phyloP scores from a whole-genome alignment of 1,284 basidiomycete genomes.

The Sporisorium reilianum region DNA sequence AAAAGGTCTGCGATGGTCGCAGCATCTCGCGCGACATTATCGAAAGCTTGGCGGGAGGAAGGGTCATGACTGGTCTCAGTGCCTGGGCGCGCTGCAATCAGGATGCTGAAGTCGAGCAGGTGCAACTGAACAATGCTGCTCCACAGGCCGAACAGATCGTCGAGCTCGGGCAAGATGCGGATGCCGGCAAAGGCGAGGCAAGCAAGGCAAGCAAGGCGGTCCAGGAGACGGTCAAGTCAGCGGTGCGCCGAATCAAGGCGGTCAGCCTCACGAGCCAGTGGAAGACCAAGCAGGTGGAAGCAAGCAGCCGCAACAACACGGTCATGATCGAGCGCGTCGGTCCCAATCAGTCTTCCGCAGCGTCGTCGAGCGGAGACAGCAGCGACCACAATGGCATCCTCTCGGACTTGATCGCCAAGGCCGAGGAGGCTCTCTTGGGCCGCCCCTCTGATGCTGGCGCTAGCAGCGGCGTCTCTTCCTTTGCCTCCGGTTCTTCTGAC shows the following conservation, averaged over 20 bases:
- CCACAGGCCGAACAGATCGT: constrained; percentile 27
- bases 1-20: constrained; percentile 69
- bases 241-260: constrained; percentile 44
- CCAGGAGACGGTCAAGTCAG: constrained; percentile 38
- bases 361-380: background rate
- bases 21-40: constrained; percentile 68
- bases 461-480: background rate
- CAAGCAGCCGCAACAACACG: constrained; percentile 49
- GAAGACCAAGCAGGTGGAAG: constrained; percentile 52
- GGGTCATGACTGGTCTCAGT: constrained; percentile 70
- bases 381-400: constrained; percentile 28
- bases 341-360: constrained; percentile 9
- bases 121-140: constrained; percentile 11
- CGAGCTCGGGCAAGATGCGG: constrained; percentile 33
- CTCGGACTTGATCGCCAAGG: constrained; percentile 37
- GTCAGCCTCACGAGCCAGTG: constrained; percentile 48
- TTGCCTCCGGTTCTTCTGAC: background rate
- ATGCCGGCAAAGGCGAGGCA: constrained; percentile 14
- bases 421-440: constrained; percentile 35
- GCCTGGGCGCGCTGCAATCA: constrained; percentile 67
- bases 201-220: constrained; percentile 11
- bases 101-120: constrained; percentile 33
- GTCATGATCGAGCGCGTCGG: constrained; percentile 49
- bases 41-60: constrained; percentile 70
- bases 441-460: constrained; percentile 4